Evolutionary conservation across 1,284 basidiomycete genomes (phyloP).

Genomic region (Tilletia caries): DNA sequence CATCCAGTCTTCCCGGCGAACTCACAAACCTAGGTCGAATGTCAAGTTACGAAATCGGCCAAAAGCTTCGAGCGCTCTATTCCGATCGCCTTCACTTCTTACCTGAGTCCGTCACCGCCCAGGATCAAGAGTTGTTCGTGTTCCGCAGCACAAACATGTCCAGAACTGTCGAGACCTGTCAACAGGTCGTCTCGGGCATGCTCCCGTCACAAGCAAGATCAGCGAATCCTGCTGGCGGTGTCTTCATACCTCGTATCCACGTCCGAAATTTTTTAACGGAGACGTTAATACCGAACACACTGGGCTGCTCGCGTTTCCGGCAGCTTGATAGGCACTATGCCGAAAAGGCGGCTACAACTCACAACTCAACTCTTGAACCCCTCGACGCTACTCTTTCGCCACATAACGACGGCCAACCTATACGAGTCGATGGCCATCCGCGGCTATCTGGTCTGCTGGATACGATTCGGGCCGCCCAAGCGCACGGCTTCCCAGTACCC

Average conservation of each 20-base stretch:
- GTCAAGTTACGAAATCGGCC: slow-evolving; percentile 68
- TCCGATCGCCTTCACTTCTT: slow-evolving; percentile 63
- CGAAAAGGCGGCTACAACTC: slow-evolving; percentile 58
- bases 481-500: slow-evolving; percentile 62
- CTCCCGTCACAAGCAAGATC: slow-evolving; percentile 16
- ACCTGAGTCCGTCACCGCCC: slow-evolving; percentile 27
- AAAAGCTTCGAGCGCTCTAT: slow-evolving; percentile 66
- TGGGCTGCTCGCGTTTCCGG: slow-evolving; percentile 64
- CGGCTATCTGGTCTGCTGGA: slow-evolving; percentile 75
- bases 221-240: background rate
- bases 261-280: slow-evolving; percentile 55
- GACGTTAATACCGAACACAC: slow-evolving; percentile 69
- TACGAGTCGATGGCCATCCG: slow-evolving; percentile 72
- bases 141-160: slow-evolving; percentile 68
- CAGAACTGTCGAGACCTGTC: slow-evolving; percentile 72
- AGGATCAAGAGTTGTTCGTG: slow-evolving; percentile 26
- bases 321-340: slow-evolving; percentile 36
- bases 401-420: slow-evolving; percentile 67
- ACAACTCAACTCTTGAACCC: slow-evolving; percentile 65
- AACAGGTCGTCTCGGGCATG: slow-evolving; percentile 67
- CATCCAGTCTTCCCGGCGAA: slow-evolving; percentile 67
- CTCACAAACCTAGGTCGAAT: slow-evolving; percentile 72
- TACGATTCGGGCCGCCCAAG: slow-evolving; percentile 63
- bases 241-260: background rate
- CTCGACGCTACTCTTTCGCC: slow-evolving; percentile 68